Evolutionary conservation across 345 rosid species (phyloP), one percentile per base, ranked within the genome.

Genomic region (Citrus sp.): DNA sequence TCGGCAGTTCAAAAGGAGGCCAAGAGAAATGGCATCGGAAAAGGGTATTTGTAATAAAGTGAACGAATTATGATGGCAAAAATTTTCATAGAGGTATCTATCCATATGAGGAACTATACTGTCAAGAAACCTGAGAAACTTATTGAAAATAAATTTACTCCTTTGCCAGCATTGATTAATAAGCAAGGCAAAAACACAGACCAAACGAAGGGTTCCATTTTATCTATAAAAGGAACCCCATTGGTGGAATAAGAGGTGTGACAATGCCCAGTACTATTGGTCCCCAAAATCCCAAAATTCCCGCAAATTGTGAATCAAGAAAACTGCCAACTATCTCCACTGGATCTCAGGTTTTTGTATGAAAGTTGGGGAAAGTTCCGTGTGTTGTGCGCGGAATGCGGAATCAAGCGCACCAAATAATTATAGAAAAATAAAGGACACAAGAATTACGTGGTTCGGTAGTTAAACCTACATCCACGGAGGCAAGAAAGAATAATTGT

Each of bases 171-270:
- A 55, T 83, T 80, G 16, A 85, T 74, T 40, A 74, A 42, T 72
- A 78, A 84, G 49, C 87, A 81, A 19, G 89, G 88, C 76, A 88
- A 67, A 19, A 85, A 32, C 21, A 88, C 76, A 19, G 55, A 7
- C 80, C 76, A 77, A 6, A 82, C 81, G 24, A 88, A 86, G 40
- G 59, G 56, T 1, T 84, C 87, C 18, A 88, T 56, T 69, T 82
- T 85, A 8, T 86, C 83, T 18, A 81, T 27, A 88, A 79, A 22
- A 79, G 81, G 0, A 83, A 78, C 8, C 81, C 82, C 34, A 86
- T 65, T n/a, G 83, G 87, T 0, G 86, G 81, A 14, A 76, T 80
- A 21, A 78, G 78, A 19, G 89, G 89, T n/a, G 87, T 83, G 37
- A 30, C 28, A 14, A 82, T 67, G 1, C 87, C 88, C 67, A 86